Percentiles rank a stretch among this genome's conserved stretches.
These are phyloP conservation scores for Colletotrichum lindemuthianum DNA, from an alignment of 2,329 filamentous ascomycete species.

Conservation along the genomic window DNA sequence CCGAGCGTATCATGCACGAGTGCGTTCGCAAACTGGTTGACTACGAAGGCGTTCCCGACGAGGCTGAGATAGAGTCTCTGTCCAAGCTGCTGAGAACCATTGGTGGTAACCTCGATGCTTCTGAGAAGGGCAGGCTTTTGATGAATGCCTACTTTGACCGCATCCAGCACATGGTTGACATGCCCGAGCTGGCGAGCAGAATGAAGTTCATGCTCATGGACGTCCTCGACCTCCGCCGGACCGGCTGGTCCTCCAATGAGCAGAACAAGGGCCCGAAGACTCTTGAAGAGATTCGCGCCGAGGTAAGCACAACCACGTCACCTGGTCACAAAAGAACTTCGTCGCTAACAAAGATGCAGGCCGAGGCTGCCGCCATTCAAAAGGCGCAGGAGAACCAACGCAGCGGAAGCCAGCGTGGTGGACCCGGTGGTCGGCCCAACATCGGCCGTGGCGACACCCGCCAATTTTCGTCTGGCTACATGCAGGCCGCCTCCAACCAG, in stretches of 20 bases:
- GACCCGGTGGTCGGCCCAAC: slow-evolving; percentile 73
- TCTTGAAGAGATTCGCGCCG: slow-evolving; percentile 87
- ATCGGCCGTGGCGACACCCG: slow-evolving; percentile 88
- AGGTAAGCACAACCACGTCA: slow-evolving; percentile 58
- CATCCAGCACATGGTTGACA: slow-evolving; percentile 83
- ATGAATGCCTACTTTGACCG: slow-evolving; percentile 95
- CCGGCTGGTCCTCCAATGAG: slow-evolving; percentile 87
- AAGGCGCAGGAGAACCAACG: slow-evolving; percentile 80
- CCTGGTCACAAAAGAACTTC: neutral
- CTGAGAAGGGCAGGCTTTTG: slow-evolving; percentile 84
- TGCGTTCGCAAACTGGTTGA: slow-evolving; percentile 98
- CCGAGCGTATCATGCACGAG: slow-evolving; percentile 99
- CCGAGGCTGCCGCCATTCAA: slow-evolving; percentile 79
- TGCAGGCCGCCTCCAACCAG: slow-evolving; percentile 81
- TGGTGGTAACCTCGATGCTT: slow-evolving; percentile 83
- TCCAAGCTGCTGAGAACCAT: slow-evolving; percentile 93
- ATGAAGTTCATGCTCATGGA: slow-evolving; percentile 98
- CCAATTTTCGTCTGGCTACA: slow-evolving; percentile 79
- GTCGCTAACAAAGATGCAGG: slow-evolving; percentile 50
- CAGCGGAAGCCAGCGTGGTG: slow-evolving; percentile 69
- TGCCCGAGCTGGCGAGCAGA: slow-evolving; percentile 84
- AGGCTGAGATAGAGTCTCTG: slow-evolving; percentile 95
- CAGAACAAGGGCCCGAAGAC: slow-evolving; percentile 96
- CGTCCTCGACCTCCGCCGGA: slow-evolving; percentile 82
- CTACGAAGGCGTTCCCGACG: slow-evolving; percentile 91